phyloP scores from a whole-genome alignment of 306 rosid species.

The Prunus mume region DNA sequence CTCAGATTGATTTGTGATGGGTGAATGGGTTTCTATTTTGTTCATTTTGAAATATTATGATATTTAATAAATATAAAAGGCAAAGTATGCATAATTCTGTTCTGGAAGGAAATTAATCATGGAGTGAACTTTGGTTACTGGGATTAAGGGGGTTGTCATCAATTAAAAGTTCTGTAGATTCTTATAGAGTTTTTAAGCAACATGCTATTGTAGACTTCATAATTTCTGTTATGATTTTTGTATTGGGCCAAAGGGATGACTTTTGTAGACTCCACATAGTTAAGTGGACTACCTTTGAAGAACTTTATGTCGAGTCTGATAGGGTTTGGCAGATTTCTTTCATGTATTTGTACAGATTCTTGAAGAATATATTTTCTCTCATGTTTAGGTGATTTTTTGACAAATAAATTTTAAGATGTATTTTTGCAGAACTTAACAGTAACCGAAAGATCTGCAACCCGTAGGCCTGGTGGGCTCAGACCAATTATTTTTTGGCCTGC shows the following conservation, averaged over 20 bases:
- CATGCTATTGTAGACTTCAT: not conserved
- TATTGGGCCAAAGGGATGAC: not conserved
- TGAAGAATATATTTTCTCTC: not conserved
- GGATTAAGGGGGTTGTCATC: not conserved
- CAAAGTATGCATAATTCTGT: not conserved
- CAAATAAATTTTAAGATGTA: not conserved
- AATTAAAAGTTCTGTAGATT: not conserved
- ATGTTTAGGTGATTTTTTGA: not conserved
- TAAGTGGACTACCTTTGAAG: not conserved
- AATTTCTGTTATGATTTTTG: not conserved
- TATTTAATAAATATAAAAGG: not conserved
- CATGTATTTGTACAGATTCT: not conserved
- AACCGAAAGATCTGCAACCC: not conserved
- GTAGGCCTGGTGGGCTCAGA: not conserved
- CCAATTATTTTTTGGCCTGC: not conserved
- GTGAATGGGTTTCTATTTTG: not conserved
- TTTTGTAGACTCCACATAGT: no score
- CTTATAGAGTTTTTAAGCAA: not conserved
- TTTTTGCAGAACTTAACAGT: not conserved
- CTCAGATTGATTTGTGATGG: constrained; percentile 3
- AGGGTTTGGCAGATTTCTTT: not conserved
- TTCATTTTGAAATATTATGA: not conserved
- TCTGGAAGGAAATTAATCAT: not conserved
- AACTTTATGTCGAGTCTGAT: not conserved
- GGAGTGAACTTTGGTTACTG: not conserved